A percentile compares a stretch with the other conserved stretches of the same genome.
phyloP scores from a whole-genome alignment of 2,329 filamentous ascomycete species.

The Ophiostoma sp. region DNA sequence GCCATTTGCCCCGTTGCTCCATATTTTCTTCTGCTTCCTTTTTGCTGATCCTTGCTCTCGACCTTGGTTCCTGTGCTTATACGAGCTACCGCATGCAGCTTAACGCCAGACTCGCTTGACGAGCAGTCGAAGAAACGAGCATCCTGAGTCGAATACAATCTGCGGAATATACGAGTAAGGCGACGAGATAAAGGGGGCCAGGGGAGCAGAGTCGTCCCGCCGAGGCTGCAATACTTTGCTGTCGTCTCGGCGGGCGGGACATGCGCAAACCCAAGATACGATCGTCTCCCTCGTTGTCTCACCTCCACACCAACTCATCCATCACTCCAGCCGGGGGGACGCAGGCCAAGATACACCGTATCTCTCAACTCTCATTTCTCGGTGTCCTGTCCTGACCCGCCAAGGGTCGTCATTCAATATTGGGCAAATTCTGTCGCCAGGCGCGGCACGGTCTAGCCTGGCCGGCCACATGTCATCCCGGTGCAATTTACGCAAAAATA shows the following conservation, averaged over 20 bases:
- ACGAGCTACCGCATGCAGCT: slow-evolving; percentile 1
- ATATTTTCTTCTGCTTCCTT: background rate
- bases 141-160: no score
- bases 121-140: no score
- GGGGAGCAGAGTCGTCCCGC: no score
- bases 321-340: background rate
- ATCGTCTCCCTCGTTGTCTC: background rate
- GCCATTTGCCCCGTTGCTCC: no score
- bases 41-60: background rate
- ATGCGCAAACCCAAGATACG: background rate
- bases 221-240: no score
- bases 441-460: background rate
- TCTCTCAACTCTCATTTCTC: no score
- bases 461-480: no score
- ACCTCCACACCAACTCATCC: background rate
- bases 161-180: no score
- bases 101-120: background rate
- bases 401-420: background rate
- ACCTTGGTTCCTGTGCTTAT: background rate
- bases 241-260: no score
- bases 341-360: no score
- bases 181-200: no score
- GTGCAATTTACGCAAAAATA: no score
- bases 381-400: background rate
- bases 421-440: background rate